These are phyloP conservation scores for Chaetomium strumarium DNA, from an alignment of 2,329 filamentous ascomycete species.

Conservation along the genomic window DNA sequence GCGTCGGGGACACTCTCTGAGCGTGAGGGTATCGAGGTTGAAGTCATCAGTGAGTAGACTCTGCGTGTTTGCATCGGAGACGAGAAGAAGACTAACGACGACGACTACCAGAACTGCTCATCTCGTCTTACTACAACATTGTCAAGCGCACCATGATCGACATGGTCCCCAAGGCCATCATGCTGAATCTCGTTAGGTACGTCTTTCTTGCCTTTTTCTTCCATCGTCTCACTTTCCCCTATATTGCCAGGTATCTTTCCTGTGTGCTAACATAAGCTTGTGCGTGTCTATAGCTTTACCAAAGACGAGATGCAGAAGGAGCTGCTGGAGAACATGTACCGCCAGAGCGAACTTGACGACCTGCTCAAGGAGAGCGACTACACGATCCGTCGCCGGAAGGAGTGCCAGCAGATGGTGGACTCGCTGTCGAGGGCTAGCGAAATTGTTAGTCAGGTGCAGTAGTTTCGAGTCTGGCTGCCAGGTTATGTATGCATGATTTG, in stretches of 20 bases:
- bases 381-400: constrained; percentile 88
- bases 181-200: constrained; percentile 93
- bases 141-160: constrained; percentile 98
- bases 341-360: constrained; percentile 82
- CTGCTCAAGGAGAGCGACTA: constrained; percentile 97
- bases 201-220: constrained; percentile 34
- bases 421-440: constrained; percentile 83
- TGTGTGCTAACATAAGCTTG: background rate
- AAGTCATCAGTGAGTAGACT: constrained; percentile 80
- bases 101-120: constrained; percentile 67
- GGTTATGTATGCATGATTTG: background rate
- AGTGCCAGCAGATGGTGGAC: constrained; percentile 99
- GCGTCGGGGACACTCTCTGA: constrained; percentile 90
- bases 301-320: constrained; percentile 99
- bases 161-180: constrained; percentile 99
- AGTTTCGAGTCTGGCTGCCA: constrained; percentile 18
- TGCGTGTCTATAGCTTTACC: constrained; percentile 57
- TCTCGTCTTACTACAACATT: constrained; percentile 96
- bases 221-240: background rate
- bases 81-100: constrained; percentile 3
- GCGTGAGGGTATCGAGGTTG: constrained; percentile 90
- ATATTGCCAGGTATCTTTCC: background rate
- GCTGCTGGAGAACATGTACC: constrained; percentile 96
- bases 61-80: background rate
- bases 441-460: constrained; percentile 81